These are phyloP conservation scores for Penicillium ochrochloron DNA, from an alignment of 495 filamentous ascomycete genomes.

Conservation along the genomic window DNA sequence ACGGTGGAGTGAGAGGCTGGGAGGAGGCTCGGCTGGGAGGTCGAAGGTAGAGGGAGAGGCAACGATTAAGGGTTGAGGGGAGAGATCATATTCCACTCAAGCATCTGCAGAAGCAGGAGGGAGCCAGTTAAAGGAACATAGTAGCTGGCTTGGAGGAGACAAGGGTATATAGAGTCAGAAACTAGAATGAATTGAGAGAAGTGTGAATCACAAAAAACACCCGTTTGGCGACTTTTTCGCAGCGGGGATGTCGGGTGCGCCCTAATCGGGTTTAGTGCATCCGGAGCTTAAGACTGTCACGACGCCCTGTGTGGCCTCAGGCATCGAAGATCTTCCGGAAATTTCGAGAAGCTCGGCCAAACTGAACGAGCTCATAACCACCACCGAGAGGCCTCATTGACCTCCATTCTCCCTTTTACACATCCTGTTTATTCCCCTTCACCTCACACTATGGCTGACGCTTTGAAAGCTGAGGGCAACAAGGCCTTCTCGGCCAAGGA, in stretches of 20 bases:
- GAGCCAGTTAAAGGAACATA: slow-evolving; percentile 30
- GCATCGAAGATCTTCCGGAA: slow-evolving; percentile 39
- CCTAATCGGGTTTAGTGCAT: slow-evolving; percentile 37
- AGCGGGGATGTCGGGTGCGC: slow-evolving; percentile 30
- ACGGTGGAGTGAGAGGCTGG: slow-evolving; percentile 28
- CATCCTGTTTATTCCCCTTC: slow-evolving; percentile 9
- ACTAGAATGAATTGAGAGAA: slow-evolving; percentile 8
- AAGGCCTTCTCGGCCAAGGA: slow-evolving; percentile 97
- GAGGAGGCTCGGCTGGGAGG: slow-evolving; percentile 12
- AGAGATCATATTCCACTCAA: slow-evolving; percentile 30
- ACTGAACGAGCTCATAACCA: slow-evolving; percentile 30
- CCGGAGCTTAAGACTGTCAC: slow-evolving; percentile 27
- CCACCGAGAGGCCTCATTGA: slow-evolving; percentile 17
- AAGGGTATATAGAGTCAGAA: slow-evolving; percentile 24
- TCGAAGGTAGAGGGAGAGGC: slow-evolving; percentile 6
- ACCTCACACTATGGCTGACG: slow-evolving; percentile 52
- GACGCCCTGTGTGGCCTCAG: slow-evolving; percentile 33
- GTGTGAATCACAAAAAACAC: slow-evolving; percentile 33
- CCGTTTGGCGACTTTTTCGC: slow-evolving; percentile 40
- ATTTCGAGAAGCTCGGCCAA: slow-evolving; percentile 54
- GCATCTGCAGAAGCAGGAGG: slow-evolving; percentile 33
- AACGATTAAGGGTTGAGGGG: slow-evolving; percentile 26
- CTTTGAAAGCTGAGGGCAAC: slow-evolving; percentile 94
- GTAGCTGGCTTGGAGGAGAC: background rate
- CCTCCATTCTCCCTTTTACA: slow-evolving; percentile 5